These are phyloP conservation scores for Colletotrichum sp. DNA, from an alignment of 2,329 filamentous ascomycete genomes.

Conservation along the genomic window DNA sequence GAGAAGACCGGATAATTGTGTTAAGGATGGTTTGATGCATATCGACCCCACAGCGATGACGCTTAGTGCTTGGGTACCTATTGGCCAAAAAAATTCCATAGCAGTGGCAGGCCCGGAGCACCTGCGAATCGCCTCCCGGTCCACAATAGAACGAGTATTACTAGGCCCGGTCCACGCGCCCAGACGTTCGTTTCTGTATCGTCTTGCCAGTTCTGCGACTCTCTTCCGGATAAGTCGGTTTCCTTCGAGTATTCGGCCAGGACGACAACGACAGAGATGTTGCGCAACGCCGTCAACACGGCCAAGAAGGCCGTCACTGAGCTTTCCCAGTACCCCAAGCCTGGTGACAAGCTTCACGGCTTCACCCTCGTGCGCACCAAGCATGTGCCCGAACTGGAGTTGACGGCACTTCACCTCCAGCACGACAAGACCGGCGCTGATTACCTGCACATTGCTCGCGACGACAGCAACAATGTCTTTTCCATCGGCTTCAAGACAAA, in stretches of 20 bases:
- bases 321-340: constrained; percentile 74
- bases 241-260: background rate
- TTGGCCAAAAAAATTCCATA: background rate
- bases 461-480: constrained; percentile 99
- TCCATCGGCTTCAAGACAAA: constrained; percentile 99
- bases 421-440: constrained; percentile 97
- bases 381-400: constrained; percentile 90
- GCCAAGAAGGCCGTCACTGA: constrained; percentile 73
- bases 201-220: background rate
- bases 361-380: constrained; percentile 90
- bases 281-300: constrained; percentile 53
- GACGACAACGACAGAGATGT: constrained; percentile 39
- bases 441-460: constrained; percentile 91
- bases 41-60: constrained; percentile 17
- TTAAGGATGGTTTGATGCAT: constrained; percentile 11
- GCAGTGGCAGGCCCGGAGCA: background rate
- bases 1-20: constrained; percentile 6
- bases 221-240: background rate
- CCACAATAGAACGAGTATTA: background rate
- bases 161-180: background rate
- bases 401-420: constrained; percentile 87
- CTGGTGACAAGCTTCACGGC: constrained; percentile 87
- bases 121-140: background rate
- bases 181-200: background rate
- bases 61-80: constrained; percentile 5